Conservation (phyloP, 2,329 filamentous ascomycete genomes). For the Cladosporium sphaerospermum region DNA sequence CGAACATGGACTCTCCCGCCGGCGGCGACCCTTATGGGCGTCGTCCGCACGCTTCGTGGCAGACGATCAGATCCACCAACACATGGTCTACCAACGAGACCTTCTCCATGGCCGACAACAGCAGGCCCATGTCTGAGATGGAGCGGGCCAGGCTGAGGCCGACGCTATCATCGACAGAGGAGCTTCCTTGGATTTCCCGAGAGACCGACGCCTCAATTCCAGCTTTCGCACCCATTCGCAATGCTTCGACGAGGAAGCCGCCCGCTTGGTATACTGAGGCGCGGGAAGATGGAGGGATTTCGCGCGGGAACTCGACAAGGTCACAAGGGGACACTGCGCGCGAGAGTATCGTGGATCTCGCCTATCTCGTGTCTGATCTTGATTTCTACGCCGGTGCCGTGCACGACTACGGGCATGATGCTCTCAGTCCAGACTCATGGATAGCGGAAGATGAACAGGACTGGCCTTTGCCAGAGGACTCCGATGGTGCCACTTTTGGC, state of each 20-base stretch:
- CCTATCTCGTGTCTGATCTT: slow-evolving; percentile 30
- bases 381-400: slow-evolving; percentile 33
- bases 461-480: slow-evolving; percentile 20
- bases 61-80: slow-evolving; percentile 8
- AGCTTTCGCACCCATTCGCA: slow-evolving; percentile 21
- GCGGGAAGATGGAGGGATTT: slow-evolving; percentile 19
- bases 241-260: slow-evolving; percentile 18
- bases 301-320: slow-evolving; percentile 17
- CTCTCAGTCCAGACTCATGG: slow-evolving; percentile 18
- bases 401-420: slow-evolving; percentile 30
- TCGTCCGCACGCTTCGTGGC: slow-evolving; percentile 9
- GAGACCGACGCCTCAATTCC: slow-evolving; percentile 20
- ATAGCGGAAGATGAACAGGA: slow-evolving; percentile 24
- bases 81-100: slow-evolving; percentile 10
- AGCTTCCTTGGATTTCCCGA: slow-evolving; percentile 29
- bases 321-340: slow-evolving; percentile 23
- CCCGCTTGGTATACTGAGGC: slow-evolving; percentile 29
- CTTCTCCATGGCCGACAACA: slow-evolving; percentile 8
- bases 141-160: slow-evolving; percentile 11
- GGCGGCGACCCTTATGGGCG: slow-evolving; percentile 10
- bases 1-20: slow-evolving; percentile 7
- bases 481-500: slow-evolving; percentile 24
- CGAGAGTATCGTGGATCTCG: slow-evolving; percentile 30
- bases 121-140: slow-evolving; percentile 9
- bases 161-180: slow-evolving; percentile 17